Evolutionary conservation across 1,284 basidiomycete species (phyloP), one percentile per base, ranked within the genome.

Genomic region (Stereum hirsutum): DNA sequence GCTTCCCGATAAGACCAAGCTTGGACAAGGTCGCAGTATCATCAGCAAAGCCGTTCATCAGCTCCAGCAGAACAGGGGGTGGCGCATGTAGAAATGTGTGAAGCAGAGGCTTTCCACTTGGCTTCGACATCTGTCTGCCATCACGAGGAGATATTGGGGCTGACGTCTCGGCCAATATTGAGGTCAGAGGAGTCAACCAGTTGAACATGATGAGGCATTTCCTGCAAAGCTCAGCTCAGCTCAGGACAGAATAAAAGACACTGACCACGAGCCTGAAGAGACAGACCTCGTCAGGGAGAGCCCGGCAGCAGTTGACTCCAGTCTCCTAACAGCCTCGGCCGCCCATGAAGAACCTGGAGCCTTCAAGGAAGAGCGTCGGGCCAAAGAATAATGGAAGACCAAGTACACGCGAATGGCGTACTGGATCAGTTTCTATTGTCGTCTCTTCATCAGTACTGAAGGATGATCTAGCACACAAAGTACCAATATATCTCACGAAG

Each of bases 151-250:
- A 72, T 48, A 73, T 75, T 2, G 79, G 75, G 3, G 75, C 69
- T 2, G 75, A 59, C 54, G 82, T 48, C 53, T 83, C 79, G 2
- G 73, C 72, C 55, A 75, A 70, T 39, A 89, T 74, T 19, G 74
- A 68, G 36, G 76, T 80, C 49, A 89, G 60, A 6, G 86, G 86
- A 5, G 72, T 65, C 38, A 89, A 61, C 86, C 86, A 89, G 62
- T 88, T 86, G 69, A 89, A 87, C 34, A 89, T 64, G 41, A 89
- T 68, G 32, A 89, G 69, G 47, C 78, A 73, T 68, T 87, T 88
- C 60, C 86, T 89, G 57, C 20, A 24, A 19, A 19, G 31, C 43
- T 43, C 30, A 46, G 39, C n/a, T 30, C 34, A 41, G 24, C 28
- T 21, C 41, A 30, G 43, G 26, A 20, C 34, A 24, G 42, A 15